Conservation (phyloP, 495 filamentous ascomycete genomes). For the Penicillium subrubescens region DNA sequence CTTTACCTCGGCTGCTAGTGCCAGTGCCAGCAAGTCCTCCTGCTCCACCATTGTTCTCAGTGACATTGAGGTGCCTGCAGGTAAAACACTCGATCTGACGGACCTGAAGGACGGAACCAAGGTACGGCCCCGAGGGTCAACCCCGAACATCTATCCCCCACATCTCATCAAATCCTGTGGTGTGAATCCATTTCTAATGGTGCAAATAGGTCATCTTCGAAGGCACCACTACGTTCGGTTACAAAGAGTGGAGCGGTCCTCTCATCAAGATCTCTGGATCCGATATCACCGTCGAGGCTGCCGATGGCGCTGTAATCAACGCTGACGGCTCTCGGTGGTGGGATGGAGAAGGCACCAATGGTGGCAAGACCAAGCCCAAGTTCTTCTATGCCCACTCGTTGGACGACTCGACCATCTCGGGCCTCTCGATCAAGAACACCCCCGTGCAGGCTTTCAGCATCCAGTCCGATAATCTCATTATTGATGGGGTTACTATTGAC, state of each 20-base stretch:
- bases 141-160: no score
- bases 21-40: background rate
- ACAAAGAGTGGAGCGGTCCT: background rate
- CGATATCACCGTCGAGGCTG: background rate
- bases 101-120: background rate
- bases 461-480: conserved; percentile 49
- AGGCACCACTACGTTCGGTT: conserved; percentile 1
- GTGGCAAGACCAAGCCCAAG: conserved; percentile 3
- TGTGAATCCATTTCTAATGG: background rate
- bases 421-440: conserved; percentile 55
- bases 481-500: conserved; percentile 38
- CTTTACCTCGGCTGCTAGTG: background rate
- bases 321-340: background rate
- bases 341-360: background rate
- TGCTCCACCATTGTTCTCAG: background rate
- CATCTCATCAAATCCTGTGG: no score
- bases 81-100: background rate
- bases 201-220: background rate
- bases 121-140: no score
- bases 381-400: conserved; percentile 19
- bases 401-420: conserved; percentile 44
- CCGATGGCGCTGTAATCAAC: background rate
- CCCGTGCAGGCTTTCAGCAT: conserved; percentile 66
- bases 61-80: background rate
- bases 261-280: background rate